These are phyloP conservation scores for Ustilago sp. DNA, from an alignment of 1,284 basidiomycete species.

Conservation along the genomic window DNA sequence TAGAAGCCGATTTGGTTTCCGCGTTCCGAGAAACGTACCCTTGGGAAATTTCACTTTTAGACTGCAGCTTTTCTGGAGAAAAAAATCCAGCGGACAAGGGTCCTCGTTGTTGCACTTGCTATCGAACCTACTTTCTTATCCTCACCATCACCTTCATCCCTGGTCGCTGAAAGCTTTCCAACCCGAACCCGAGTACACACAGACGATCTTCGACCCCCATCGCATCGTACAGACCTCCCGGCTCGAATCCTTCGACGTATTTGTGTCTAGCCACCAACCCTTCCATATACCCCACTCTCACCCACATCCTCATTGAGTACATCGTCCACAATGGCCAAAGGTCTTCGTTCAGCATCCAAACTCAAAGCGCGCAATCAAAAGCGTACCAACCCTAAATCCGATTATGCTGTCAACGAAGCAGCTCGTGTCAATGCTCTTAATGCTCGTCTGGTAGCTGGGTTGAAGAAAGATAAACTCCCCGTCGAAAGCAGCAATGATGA, in stretches of 20 bases:
- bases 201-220: background rate
- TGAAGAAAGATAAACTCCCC: conserved; percentile 38
- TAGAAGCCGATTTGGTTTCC: background rate
- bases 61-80: background rate
- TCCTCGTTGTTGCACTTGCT: conserved; percentile 1
- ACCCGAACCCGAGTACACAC: too few species aligned
- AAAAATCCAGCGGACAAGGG: conserved; percentile 13
- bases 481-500: conserved; percentile 70
- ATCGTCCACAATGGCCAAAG: conserved; percentile 82
- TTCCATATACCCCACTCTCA: background rate
- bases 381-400: conserved; percentile 77
- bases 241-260: too few species aligned
- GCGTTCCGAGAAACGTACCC: conserved; percentile 16
- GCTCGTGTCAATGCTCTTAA: conserved; percentile 83
- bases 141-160: background rate
- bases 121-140: background rate
- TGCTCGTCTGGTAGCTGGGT: conserved; percentile 74
- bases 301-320: background rate
- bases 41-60: conserved; percentile 7
- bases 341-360: conserved; percentile 88
- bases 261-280: background rate
- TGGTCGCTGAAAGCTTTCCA: background rate
- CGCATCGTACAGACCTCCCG: background rate
- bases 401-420: conserved; percentile 86
- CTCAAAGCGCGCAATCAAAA: conserved; percentile 85